phyloP scores from a whole-genome alignment of 331 rosid genomes.

The Quercus lobata region DNA sequence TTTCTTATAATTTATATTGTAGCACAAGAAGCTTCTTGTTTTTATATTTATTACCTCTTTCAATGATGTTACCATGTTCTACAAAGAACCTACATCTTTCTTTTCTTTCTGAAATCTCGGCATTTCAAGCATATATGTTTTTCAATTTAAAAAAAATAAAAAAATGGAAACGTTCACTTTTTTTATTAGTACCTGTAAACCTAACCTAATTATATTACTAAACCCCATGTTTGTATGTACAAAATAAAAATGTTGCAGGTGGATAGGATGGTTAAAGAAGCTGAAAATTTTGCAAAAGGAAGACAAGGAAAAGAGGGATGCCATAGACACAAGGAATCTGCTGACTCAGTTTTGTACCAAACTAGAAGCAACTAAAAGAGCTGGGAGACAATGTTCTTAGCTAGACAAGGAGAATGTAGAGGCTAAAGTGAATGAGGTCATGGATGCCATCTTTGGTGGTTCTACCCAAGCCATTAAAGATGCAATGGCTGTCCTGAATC shows the following conservation, averaged over 20 bases:
- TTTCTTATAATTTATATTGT: no score
- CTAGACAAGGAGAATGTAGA: slow-evolving; percentile 58
- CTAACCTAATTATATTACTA: neutral
- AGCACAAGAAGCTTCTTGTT: no score
- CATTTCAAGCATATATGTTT: neutral
- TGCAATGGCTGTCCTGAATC: no score
- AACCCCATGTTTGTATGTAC: neutral
- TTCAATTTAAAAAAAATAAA: no score
- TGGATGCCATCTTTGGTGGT: slow-evolving; percentile 47
- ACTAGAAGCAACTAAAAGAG: slow-evolving; percentile 54
- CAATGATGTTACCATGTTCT: no score
- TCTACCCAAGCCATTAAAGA: slow-evolving; percentile 23
- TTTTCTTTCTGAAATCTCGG: neutral
- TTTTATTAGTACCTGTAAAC: neutral
- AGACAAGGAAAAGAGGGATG: slow-evolving; percentile 59
- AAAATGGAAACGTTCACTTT: neutral
- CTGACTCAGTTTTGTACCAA: slow-evolving; percentile 50
- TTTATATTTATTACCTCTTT: no score
- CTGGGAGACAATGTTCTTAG: slow-evolving; percentile 53
- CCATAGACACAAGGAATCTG: slow-evolving; percentile 61
- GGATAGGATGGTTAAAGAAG: slow-evolving; percentile 42
- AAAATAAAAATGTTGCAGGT: slow-evolving; percentile 27
- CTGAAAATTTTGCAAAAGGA: slow-evolving; percentile 50
- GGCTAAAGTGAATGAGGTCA: slow-evolving; percentile 46
- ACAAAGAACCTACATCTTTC: neutral